A percentile compares a stretch with the other conserved stretches of the same genome.
Evolutionary conservation across 2,329 filamentous ascomycete species (phyloP).

Genomic region (Hypoxylon sp.): DNA sequence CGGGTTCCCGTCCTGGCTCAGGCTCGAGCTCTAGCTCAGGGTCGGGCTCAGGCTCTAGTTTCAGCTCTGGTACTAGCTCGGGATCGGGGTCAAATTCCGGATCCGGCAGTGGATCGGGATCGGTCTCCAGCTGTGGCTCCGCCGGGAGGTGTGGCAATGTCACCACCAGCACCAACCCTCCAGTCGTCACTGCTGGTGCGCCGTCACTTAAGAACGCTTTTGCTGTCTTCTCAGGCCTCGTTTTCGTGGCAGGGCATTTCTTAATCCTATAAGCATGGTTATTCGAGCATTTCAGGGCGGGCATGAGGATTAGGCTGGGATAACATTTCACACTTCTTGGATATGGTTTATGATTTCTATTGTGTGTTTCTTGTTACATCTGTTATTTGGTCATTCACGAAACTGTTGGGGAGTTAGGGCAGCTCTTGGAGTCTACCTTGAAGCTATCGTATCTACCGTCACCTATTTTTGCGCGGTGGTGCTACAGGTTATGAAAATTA

Average conservation of each 20-base stretch:
- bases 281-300: conserved; percentile 7
- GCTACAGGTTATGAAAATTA: background rate
- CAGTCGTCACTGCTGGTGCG: conserved; percentile 47
- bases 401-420: background rate
- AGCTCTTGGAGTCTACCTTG: background rate
- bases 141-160: conserved; percentile 38
- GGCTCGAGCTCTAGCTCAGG: conserved; percentile 7
- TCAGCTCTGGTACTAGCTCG: conserved; percentile 5
- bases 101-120: too few species aligned
- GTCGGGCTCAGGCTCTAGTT: conserved; percentile 23
- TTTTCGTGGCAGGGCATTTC: conserved; percentile 51
- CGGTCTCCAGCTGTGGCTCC: conserved; percentile 17
- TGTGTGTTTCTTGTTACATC: background rate
- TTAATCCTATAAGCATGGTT: conserved; percentile 48
- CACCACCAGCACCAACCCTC: conserved; percentile 41
- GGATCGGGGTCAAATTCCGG: conserved; percentile 18
- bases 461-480: background rate
- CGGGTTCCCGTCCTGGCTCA: conserved; percentile 11
- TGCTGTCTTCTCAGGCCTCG: conserved; percentile 49
- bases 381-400: conserved; percentile 3
- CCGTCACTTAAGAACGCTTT: conserved; percentile 51
- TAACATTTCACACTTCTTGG: conserved; percentile 39
- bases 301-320: background rate
- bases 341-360: conserved; percentile 46
- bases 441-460: conserved; percentile 7